Base-by-base conservation (phyloP, 441 rosid species). In the Pelargonium australe region DNA sequence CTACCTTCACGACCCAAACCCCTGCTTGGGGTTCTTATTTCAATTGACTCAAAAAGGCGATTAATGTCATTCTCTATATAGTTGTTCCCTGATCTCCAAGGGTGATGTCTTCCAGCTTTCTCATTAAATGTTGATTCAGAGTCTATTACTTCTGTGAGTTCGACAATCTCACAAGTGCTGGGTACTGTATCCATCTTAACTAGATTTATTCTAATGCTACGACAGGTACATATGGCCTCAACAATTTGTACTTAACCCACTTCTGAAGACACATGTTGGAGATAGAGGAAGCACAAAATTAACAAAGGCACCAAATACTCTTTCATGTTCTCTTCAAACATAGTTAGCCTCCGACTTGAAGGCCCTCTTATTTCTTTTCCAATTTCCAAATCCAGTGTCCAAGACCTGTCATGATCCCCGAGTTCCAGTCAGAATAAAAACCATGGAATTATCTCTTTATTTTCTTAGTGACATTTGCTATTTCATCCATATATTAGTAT, bases 1-100 rank as follows among this genome's bases (percentile, higher is more conserved):
- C 76, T 77, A 63, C 72, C 70, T 63, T 74, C 81, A 61, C 71
- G 60, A 37, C 78, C 77, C n/a, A 72, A 65, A 73, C 72, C 76
- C 77, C 81, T 80, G 25, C 76, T 64, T 44, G 87, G 79, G 14
- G 80, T 75, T 80, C 87, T 80, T 64, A 79, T 68, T 4, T 86
- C 83, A 55, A 90, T 80, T 11, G 93, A 82, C 75, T 87, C 87
- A 63, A 90, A 87, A 63, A 90, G 87, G 75, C 86, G 84, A 73
- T 85, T 85, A 34, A 90, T 86, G 72, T 86, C 93, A 73, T 90
- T 87, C 79, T 85, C 93, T 49, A 90, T 83, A 37, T 82, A 83
- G 71, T 75, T 85, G 74, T 75, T 79, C n/a, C 77, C 87, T 4
- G 79, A 73, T 62, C 71, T 81, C 40, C 31, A 68, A 68, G 73